phyloP scores from a whole-genome alignment of 106 monocot species.

The Apostasia ramifera region DNA sequence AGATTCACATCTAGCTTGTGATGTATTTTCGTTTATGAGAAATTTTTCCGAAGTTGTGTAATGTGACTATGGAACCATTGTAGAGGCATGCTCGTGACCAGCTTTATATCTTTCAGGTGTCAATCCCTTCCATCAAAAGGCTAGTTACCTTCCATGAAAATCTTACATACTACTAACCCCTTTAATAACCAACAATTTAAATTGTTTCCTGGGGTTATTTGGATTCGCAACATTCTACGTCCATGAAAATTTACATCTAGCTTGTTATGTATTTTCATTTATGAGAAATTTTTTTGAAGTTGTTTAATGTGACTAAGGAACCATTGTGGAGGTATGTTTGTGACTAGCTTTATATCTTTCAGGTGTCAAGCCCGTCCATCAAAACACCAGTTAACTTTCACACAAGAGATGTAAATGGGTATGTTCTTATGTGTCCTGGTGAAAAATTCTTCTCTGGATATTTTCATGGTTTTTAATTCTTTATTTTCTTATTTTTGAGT shows the following conservation, averaged over 20 bases:
- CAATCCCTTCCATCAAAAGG: slow-evolving; percentile 54
- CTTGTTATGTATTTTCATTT: too few relatives aligned
- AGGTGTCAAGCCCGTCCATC: slow-evolving; percentile 71
- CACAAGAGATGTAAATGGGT: slow-evolving; percentile 57
- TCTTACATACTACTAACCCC: too few relatives aligned
- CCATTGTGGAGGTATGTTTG: background rate
- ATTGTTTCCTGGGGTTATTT: too few relatives aligned
- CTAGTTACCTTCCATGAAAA: slow-evolving; percentile 10
- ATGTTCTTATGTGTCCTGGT: background rate
- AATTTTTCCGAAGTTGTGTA: background rate
- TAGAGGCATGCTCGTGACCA: background rate
- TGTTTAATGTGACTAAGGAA: background rate
- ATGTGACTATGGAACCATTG: too few relatives aligned
- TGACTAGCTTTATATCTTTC: slow-evolving; percentile 9
- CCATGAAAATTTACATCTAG: too few relatives aligned
- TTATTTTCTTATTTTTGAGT: background rate
- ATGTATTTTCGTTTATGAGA: too few relatives aligned
- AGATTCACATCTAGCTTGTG: too few relatives aligned
- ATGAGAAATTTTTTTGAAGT: background rate
- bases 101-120: slow-evolving; percentile 40
- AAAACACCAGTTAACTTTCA: slow-evolving; percentile 26
- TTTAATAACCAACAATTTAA: too few relatives aligned
- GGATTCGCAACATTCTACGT: too few relatives aligned
- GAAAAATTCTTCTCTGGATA: background rate
- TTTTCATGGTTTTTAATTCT: background rate